These are phyloP conservation scores for Closterium sp. DNA, from an alignment of 139 green algal genomes.

Conservation along the genomic window DNA sequence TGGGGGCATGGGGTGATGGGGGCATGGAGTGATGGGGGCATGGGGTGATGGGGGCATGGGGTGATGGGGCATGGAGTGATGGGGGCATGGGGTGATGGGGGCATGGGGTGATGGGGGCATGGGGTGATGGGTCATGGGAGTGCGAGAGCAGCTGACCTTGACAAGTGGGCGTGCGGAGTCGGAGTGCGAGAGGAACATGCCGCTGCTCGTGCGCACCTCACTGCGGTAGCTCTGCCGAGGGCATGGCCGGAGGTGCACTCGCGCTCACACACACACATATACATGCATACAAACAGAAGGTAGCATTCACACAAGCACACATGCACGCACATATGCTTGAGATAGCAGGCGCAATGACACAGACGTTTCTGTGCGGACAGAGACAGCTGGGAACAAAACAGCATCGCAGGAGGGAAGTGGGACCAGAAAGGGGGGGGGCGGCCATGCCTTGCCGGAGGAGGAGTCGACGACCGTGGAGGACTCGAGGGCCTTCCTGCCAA, in stretches of 20 bases:
- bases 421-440: not conserved
- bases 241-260: not conserved
- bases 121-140: not conserved
- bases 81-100: not conserved
- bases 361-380: no score
- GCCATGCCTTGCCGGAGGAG: slow-evolving; percentile 5
- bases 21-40: not conserved
- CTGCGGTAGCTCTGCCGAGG: slow-evolving; percentile 18
- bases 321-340: not conserved
- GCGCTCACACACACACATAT: not conserved
- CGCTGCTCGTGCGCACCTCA: slow-evolving; percentile 32
- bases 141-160: slow-evolving; percentile 7
- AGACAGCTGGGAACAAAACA: no score
- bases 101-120: not conserved
- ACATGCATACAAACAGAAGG: not conserved
- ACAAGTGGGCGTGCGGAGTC: not conserved
- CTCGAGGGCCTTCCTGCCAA: slow-evolving; percentile 4
- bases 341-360: no score
- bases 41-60: not conserved
- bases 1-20: not conserved
- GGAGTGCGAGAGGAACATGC: slow-evolving; percentile 34
- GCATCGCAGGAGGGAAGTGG: not conserved
- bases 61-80: no score
- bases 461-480: slow-evolving; percentile 33
- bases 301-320: not conserved